phyloP scores from a whole-genome alignment of 139 green algal genomes.

The Chlorella sp. region DNA sequence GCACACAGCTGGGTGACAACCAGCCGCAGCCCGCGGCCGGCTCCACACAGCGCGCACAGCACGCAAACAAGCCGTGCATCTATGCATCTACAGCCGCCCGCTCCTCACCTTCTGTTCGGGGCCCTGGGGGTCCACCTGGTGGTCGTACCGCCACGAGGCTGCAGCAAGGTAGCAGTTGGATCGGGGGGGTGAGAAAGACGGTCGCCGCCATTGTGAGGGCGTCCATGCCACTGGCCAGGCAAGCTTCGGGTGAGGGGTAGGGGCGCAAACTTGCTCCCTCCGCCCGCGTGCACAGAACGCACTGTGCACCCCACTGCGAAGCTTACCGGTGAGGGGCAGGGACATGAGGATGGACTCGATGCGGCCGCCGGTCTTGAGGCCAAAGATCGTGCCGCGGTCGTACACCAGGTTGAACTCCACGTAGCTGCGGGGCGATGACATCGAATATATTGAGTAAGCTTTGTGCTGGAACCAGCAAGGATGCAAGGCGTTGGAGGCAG shows the following conservation, averaged over 20 bases:
- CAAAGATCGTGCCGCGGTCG: constrained; percentile 98
- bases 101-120: constrained; percentile 78
- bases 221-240: too few relatives aligned
- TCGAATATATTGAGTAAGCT: too few relatives aligned
- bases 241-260: not conserved
- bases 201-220: too few relatives aligned
- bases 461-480: too few relatives aligned
- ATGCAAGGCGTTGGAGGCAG: too few relatives aligned
- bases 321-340: constrained; percentile 72
- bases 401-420: constrained; percentile 99
- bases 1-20: too few relatives aligned
- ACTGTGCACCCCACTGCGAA: not conserved
- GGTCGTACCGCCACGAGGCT: constrained; percentile 89
- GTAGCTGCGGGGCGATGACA: constrained; percentile 68
- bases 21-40: too few relatives aligned
- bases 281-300: too few relatives aligned
- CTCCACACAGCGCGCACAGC: too few relatives aligned
- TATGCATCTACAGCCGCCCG: too few relatives aligned
- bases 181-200: too few relatives aligned
- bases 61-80: too few relatives aligned
- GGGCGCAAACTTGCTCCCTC: not conserved
- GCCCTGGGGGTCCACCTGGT: constrained; percentile 67
- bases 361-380: constrained; percentile 96
- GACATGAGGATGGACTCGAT: constrained; percentile 98
- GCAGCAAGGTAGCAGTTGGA: not conserved